Base-by-base conservation (phyloP, 2,329 filamentous ascomycete genomes). In the Fusarium sp. region DNA sequence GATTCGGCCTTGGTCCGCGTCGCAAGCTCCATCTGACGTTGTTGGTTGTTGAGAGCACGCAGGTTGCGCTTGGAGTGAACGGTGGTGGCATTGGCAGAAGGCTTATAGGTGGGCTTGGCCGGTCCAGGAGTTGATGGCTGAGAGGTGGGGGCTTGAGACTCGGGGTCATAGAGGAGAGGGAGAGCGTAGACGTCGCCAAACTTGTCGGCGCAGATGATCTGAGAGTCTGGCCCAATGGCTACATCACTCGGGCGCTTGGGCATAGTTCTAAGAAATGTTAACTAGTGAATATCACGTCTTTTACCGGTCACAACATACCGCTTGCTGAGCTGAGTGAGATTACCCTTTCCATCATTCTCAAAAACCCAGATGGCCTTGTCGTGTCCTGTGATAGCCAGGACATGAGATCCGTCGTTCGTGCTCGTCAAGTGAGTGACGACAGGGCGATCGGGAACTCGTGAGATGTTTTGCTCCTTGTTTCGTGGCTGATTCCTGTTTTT, bases 181-280 rank as follows among this genome's bases (percentile, higher is more conserved):
- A 99, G 84, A 13, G 93, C 90, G 83, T 98, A 98, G 70, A 98
- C 96, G 81, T 99, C 96, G 74, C 96, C 96, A 79, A 98, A 98
- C 83, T 99, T 99, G 86, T 99, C 96, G 62, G 91, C 96, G 71
- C 90, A 91, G 67, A 98, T 84, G 72, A 99, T 94, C 10, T 91
- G 93, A 50, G 88, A 87, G 79, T 95, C 92, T 42, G 89, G 85
- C 9, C 93, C 91, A 62, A 98, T 83, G 61, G 88, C 85, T 67
- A 98, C 86, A 38, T 93, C 91, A 80, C 92, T 96, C 14, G 95
- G 94, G 38, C 95, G 91, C 85, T 98, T 98, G 42, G 95, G 94
- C 93, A 98, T 97, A 67, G 84, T 85, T 82, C 94, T 96, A 69
- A 61, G 38, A 9, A 42, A 31, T 52, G 75, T 84, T 65, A 84